phyloP scores from a whole-genome alignment of 2,329 filamentous ascomycete genomes.

The Akanthomyces dipterigenus region DNA sequence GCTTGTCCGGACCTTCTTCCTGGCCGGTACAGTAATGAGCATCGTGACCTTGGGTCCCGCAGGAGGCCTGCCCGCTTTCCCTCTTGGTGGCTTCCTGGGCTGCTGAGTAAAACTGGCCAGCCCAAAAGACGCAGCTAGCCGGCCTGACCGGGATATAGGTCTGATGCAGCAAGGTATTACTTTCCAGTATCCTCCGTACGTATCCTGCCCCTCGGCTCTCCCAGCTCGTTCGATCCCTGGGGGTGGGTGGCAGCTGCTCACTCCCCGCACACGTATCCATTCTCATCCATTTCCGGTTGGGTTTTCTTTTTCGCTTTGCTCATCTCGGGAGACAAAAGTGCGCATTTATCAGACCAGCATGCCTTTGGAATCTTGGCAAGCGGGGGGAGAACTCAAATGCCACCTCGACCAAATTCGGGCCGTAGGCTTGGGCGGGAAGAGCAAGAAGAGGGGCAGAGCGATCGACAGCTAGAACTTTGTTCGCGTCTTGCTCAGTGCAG shows the following conservation, averaged over 20 bases:
- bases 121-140: slow-evolving; percentile 4
- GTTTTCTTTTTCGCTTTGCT: background rate
- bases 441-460: background rate
- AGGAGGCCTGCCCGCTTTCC: background rate
- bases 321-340: background rate
- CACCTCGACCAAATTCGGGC: background rate
- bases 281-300: background rate
- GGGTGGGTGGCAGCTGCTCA: background rate
- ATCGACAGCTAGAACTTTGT: slow-evolving; percentile 3
- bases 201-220: background rate
- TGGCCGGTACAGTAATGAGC: background rate
- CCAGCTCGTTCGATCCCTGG: background rate
- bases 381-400: background rate
- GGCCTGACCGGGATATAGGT: background rate
- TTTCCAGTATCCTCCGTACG: too few relatives aligned
- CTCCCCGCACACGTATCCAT: background rate
- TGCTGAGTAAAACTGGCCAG: background rate
- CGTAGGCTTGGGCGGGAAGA: background rate
- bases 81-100: background rate
- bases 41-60: background rate
- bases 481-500: background rate
- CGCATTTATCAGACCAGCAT: background rate
- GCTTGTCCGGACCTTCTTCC: background rate
- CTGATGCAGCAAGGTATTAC: background rate
- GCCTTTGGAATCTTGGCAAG: background rate